Base-by-base conservation (phyloP, 352 stramenopile species). In the Thalassiosira exigua region DNA sequence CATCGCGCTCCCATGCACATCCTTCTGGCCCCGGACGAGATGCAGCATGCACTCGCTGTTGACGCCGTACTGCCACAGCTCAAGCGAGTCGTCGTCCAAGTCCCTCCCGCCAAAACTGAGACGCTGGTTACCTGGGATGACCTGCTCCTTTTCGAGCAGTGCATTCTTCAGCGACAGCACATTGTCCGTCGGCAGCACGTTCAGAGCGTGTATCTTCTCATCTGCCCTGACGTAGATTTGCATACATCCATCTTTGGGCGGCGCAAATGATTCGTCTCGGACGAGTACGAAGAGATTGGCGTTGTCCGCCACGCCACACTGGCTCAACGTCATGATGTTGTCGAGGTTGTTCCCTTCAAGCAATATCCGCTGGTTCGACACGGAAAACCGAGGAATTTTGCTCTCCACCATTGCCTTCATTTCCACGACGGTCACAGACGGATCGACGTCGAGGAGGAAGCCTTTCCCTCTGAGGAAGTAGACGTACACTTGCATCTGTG, bases 401-500 rank as follows among this genome's bases (percentile, higher is more conserved):
- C 53, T 62, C 29, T 46, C 24, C 14, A 62, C 39, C 53, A 62
- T 62, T 4, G 24, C 5, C 53, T 62, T 62, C 9, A 46, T 29
- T 21, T 62, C 53, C 3, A 7, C 14, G 2, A 62, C 22, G 4
- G 17, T 3, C 53, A 62, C 42, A 21, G 17, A 2, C 9, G 53
- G 53, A 62, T 62, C 24, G 3, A 62, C 53, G 42, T 62, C 53
- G 26, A 62, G 24, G 2, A 3, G 22, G 42, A 62, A 62, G 17
- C 53, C 53, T 29, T 62, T 41, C 21, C 42, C 24, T 3, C 3
- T 19, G 24, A 62, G 9, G 11, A 62, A 62, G 12, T 62, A 41
- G 3, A 62, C 53, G 21, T 41, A 41, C 4, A 62, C 39, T 19
- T 62, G 53, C 53, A 62, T 62, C 24, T 62, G 53, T 1, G 53